A percentile compares a stretch with the other conserved stretches of the same genome.
Conservation (phyloP, 2,329 filamentous ascomycete species). For the Dichotomopilus funicola region DNA sequence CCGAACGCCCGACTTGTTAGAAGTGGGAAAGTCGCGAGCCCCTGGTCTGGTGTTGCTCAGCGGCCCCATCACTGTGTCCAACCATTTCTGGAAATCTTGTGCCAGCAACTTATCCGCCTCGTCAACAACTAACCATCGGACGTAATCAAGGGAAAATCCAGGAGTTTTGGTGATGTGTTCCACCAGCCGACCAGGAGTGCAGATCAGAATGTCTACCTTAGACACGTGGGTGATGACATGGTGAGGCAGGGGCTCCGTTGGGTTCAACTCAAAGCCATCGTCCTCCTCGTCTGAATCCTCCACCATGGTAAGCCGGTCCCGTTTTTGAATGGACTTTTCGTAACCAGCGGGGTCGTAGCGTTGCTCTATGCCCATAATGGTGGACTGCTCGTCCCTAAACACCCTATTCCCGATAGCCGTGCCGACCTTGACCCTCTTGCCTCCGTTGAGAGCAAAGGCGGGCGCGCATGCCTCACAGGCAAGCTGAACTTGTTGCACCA, state of each 20-base stretch:
- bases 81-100: slow-evolving; percentile 90
- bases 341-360: slow-evolving; percentile 61
- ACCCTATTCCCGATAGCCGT: slow-evolving; percentile 76
- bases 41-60: slow-evolving; percentile 44
- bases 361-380: slow-evolving; percentile 40
- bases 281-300: slow-evolving; percentile 40
- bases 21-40: slow-evolving; percentile 47
- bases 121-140: slow-evolving; percentile 87
- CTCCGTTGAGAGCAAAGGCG: slow-evolving; percentile 47
- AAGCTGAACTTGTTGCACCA: slow-evolving; percentile 79
- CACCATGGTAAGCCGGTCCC: slow-evolving; percentile 38
- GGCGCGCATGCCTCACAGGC: slow-evolving; percentile 67
- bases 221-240: slow-evolving; percentile 62
- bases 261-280: slow-evolving; percentile 33
- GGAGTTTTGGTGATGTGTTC: slow-evolving; percentile 82
- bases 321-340: slow-evolving; percentile 29
- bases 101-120: slow-evolving; percentile 89
- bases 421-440: slow-evolving; percentile 69
- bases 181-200: slow-evolving; percentile 84
- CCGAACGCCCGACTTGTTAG: slow-evolving; percentile 50
- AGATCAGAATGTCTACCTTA: slow-evolving; percentile 80
- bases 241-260: slow-evolving; percentile 40
- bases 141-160: slow-evolving; percentile 69
- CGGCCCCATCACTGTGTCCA: slow-evolving; percentile 61
- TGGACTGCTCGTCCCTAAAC: slow-evolving; percentile 57